phyloP scores from a whole-genome alignment of 148 eudicot genomes.

The Selenicereus undatus region DNA sequence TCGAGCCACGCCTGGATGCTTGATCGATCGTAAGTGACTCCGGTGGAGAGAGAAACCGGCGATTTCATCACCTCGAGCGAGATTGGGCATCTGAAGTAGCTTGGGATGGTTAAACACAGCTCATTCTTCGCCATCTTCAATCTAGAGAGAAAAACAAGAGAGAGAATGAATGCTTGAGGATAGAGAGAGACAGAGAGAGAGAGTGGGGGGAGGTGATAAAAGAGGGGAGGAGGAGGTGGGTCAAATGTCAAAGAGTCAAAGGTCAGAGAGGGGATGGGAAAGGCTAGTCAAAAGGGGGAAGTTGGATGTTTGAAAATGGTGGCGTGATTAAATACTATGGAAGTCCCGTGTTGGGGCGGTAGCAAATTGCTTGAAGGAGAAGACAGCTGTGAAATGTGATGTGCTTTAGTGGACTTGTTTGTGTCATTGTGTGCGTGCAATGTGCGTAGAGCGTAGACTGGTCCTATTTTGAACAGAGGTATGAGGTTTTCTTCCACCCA shows the following conservation, averaged over 20 bases:
- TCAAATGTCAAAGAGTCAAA: conserved; percentile 24
- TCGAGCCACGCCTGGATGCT: conserved; percentile 67
- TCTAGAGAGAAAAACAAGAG: not conserved
- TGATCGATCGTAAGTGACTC: conserved; percentile 67
- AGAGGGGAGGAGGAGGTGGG: not conserved
- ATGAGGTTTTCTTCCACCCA: not conserved
- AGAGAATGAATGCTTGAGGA: too few relatives aligned
- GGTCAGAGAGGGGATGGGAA: not conserved
- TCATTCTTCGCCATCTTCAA: conserved; percentile 20
- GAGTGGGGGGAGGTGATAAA: not conserved
- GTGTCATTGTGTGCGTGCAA: not conserved
- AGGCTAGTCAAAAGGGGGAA: conserved; percentile 18
- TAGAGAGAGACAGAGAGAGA: not conserved
- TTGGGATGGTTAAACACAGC: conserved; percentile 47
- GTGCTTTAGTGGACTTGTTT: not conserved
- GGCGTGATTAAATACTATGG: not conserved
- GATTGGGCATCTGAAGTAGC: conserved; percentile 56
- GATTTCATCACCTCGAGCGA: conserved; percentile 71
- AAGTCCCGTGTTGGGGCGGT: not conserved
- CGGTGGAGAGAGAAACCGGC: conserved; percentile 61
- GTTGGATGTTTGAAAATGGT: conserved; percentile 5
- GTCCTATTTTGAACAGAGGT: not conserved
- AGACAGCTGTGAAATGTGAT: conserved; percentile 7
- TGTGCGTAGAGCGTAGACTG: not conserved
- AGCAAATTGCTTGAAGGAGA: not conserved